These are phyloP conservation scores for Neurospora sp. DNA, from an alignment of 495 filamentous ascomycete species.

Conservation along the genomic window DNA sequence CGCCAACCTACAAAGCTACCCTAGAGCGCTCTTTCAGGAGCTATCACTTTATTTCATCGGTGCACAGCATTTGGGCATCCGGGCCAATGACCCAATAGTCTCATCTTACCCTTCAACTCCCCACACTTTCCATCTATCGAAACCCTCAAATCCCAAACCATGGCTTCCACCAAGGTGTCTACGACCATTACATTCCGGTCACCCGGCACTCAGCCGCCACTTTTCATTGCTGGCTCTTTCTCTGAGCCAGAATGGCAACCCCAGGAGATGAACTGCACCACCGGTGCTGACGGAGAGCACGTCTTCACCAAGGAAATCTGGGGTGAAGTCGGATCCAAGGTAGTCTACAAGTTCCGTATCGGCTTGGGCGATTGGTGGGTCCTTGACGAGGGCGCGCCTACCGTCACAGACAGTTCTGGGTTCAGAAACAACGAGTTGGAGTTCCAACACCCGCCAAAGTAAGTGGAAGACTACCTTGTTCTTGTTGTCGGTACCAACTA, in stretches of 20 bases:
- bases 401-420: conserved; percentile 44
- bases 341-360: conserved; percentile 63
- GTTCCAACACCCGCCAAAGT: conserved; percentile 18
- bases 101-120: background rate
- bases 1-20: background rate
- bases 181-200: conserved; percentile 50
- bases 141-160: conserved; percentile 13
- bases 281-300: conserved; percentile 32
- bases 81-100: conserved; percentile 4
- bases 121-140: background rate
- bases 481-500: background rate
- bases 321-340: conserved; percentile 35
- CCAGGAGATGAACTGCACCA: conserved; percentile 45
- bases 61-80: conserved; percentile 2
- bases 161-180: conserved; percentile 28
- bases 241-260: conserved; percentile 54
- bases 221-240: conserved; percentile 58
- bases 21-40: background rate
- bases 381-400: conserved; percentile 43
- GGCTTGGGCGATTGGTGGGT: conserved; percentile 57
- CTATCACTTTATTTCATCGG: background rate
- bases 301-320: conserved; percentile 37
- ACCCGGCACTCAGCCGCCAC: conserved; percentile 45
- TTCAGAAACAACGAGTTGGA: conserved; percentile 50
- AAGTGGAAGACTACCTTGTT: background rate